These are phyloP conservation scores for Neopestalotiopsis sp. DNA, from an alignment of 2,329 filamentous ascomycete species.

Conservation along the genomic window DNA sequence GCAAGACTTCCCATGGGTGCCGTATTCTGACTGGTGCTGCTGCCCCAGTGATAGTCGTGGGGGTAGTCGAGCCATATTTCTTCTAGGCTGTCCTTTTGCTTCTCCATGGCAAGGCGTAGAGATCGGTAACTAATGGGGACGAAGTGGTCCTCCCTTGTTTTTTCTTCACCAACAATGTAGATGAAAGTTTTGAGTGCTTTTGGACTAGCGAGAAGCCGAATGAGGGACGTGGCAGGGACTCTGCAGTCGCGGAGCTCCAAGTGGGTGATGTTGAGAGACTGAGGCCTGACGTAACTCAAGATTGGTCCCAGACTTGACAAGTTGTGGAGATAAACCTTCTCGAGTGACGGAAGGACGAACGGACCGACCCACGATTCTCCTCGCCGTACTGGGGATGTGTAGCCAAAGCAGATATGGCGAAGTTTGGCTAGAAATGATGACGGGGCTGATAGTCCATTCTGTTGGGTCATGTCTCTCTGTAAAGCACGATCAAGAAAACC, in stretches of 20 bases:
- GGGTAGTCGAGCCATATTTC: slow-evolving; percentile 23
- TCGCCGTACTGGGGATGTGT: slow-evolving; percentile 8
- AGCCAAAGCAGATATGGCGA: slow-evolving; percentile 18
- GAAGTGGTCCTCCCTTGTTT: slow-evolving; percentile 18
- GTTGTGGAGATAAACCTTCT: slow-evolving; percentile 18
- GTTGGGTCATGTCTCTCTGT: neutral
- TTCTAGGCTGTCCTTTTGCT: slow-evolving; percentile 21
- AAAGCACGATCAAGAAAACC: slow-evolving; percentile 15
- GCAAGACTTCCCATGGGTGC: slow-evolving; percentile 19
- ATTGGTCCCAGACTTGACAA: slow-evolving; percentile 1
- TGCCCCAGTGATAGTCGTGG: slow-evolving; percentile 20
- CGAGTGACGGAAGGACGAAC: slow-evolving; percentile 12
- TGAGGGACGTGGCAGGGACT: slow-evolving; percentile 16
- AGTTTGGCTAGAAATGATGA: slow-evolving; percentile 11
- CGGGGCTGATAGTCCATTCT: neutral
- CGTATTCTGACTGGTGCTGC: slow-evolving; percentile 16
- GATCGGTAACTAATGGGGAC: slow-evolving; percentile 21
- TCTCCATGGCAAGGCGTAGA: slow-evolving; percentile 13
- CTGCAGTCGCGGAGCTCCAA: slow-evolving; percentile 22
- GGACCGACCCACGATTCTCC: slow-evolving; percentile 10
- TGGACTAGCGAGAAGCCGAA: slow-evolving; percentile 1
- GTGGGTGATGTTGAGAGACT: slow-evolving; percentile 15
- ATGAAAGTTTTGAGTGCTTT: slow-evolving; percentile 20
- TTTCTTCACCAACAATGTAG: slow-evolving; percentile 22
- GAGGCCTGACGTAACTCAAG: neutral